Evolutionary conservation across 2,329 filamentous ascomycete genomes (phyloP), one percentile per base, ranked within the genome.

Genomic region (Cercospora sp.): DNA sequence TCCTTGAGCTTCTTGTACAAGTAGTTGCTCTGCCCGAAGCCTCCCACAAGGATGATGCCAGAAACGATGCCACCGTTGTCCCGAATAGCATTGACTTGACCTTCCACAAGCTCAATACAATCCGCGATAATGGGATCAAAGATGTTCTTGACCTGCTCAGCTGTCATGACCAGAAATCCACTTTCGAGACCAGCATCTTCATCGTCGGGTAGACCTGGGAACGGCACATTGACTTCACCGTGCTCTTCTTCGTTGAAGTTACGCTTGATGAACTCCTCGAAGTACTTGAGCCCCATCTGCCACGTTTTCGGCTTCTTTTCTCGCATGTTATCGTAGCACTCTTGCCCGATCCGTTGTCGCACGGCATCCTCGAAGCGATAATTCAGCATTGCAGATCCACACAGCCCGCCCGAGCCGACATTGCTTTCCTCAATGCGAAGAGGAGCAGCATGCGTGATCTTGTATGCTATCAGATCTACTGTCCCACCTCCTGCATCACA

Each of bases 251-350:
- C 91, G 58, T 92, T 90, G 76, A 94, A 94, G 75, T 93, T 93
- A 13, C 91, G 86, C 80, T 94, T 94, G 13, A 94, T 91, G 76
- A 92, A 93, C 76, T 94, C 91, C 74, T 94, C 91, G 78, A 93
- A 94, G 75, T 93, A 93, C 65, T 88, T 86, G 61, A 94, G 81
- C 10, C 45, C 61, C 81, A 83, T 83, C 65, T 81, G 91, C 90
- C 91, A 94, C 0, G 89, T 92, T 79, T 91, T 93, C 3, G 86
- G 86, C 78, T 93, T 93, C 80, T 91, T 91, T 63, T 87, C 78
- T 76, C 91, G 91, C 89, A 94, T 93, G 79, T 89, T 87, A 31
- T 90, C 87, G 75, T 93, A 93, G 18, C 64, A 42, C 36, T 85
- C 85, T 42, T 85, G 83, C 1, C 91, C 91, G 9, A 94, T 85